Base-by-base conservation (phyloP, 495 filamentous ascomycete genomes). In the Chaetomium cochliodes region DNA sequence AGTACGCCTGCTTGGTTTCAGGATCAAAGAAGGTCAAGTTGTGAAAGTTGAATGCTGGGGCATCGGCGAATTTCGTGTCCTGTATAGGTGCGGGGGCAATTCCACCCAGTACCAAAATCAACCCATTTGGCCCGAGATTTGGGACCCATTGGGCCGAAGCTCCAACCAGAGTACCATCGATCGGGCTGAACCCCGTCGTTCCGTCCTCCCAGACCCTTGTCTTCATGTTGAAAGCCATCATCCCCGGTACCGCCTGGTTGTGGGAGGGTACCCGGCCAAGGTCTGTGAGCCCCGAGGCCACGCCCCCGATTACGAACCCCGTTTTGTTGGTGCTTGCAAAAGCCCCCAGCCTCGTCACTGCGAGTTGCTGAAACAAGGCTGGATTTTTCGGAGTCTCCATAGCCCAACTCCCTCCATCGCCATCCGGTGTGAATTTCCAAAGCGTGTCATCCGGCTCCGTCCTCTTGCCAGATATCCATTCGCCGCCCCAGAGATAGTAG, bases 401-500 rank as follows among this genome's bases (percentile, higher is more conserved):
- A 12, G 66, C 58, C 79, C 79, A 81, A 12, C 47, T 56, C 1
- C 79, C 79, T 13, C 72, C 76, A 15, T 74, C 75, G 41, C 69
- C 72, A 30, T 80, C 76, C 11, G 72, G 70, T 20, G 60, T 62
- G 58, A 79, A 73, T 57, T 72, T 71, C 73, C 75, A 76, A 12
- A 74, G 70, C 46, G 63, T 62, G 26, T 65, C 69, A 12, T 54
- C 58, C 2, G 67, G 67, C 11, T 69, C 66, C 50, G 57, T 62
- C 4, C 9, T 37, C 6, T 37, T 8, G 33, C 33, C 33, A 37
- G 9, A 49, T 33, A n/a, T 39, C 26, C 46, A 65, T 50, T 64
- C 68, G 9, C 78, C 77, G 26, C 72, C 77, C 74, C 75, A 79
- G 13, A 69, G 64, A 61, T 80, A 79, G 37, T 77, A 70, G 37